phyloP scores from a whole-genome alignment of 2,329 filamentous ascomycete genomes.

The Neonectria sp. region DNA sequence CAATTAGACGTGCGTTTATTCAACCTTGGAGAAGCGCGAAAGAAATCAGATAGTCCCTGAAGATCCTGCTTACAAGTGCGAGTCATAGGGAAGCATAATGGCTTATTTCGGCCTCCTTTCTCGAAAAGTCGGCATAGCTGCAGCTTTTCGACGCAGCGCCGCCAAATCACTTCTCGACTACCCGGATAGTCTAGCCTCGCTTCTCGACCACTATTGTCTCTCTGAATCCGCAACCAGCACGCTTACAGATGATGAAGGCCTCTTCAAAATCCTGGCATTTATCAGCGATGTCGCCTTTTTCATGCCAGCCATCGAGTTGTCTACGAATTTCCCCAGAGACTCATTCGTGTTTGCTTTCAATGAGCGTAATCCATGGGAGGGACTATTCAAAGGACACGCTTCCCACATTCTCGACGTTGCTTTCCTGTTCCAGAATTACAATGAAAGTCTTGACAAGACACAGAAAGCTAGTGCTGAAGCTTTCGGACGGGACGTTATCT shows the following conservation, averaged over 20 bases:
- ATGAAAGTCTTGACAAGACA: constrained; percentile 8
- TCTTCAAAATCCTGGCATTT: not conserved
- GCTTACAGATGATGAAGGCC: not conserved
- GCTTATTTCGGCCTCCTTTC: not conserved
- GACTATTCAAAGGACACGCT: constrained; percentile 24
- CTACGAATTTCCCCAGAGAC: not conserved
- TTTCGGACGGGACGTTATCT: not conserved
- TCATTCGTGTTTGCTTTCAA: constrained; percentile 7
- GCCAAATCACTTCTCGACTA: not conserved
- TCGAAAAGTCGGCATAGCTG: not conserved
- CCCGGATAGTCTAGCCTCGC: not conserved
- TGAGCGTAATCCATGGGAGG: constrained; percentile 32
- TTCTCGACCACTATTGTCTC: not conserved
- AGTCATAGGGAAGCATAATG: not conserved
- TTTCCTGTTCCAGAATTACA: constrained; percentile 32
- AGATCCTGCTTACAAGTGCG: not conserved
- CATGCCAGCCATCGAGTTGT: not conserved
- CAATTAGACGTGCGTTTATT: not conserved
- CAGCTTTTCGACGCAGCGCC: not conserved
- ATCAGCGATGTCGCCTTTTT: not conserved
- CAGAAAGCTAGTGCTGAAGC: constrained; percentile 6
- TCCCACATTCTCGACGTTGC: constrained; percentile 32
- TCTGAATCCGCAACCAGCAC: not conserved
- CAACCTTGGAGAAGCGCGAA: not conserved
- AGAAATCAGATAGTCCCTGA: not conserved